A percentile compares a stretch with the other conserved stretches of the same genome.
These are phyloP conservation scores for Cryphonectria carpinicola DNA, from an alignment of 2,329 filamentous ascomycete genomes.

Conservation along the genomic window DNA sequence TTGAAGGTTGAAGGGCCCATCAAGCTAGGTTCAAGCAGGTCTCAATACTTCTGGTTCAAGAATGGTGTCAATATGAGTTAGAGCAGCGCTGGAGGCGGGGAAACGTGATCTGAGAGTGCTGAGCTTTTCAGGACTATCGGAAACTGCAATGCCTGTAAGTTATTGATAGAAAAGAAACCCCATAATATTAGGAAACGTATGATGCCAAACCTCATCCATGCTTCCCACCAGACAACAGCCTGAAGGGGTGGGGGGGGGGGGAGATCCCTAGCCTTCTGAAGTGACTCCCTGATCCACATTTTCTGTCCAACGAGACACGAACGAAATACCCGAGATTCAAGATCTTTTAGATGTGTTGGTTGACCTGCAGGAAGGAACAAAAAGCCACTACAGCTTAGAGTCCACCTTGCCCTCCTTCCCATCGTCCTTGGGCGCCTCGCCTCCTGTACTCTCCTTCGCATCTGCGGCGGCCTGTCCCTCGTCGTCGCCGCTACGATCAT, in stretches of 20 bases:
- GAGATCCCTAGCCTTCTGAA: background rate
- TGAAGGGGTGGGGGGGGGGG: too few species aligned
- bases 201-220: background rate
- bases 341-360: background rate
- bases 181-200: background rate
- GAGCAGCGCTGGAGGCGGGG: too few species aligned
- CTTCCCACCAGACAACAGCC: background rate
- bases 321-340: background rate
- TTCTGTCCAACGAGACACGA: background rate
- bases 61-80: too few species aligned
- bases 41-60: too few species aligned
- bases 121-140: background rate
- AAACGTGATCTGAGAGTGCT: too few species aligned
- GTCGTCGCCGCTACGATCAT: constrained; percentile 18
- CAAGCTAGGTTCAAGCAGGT: background rate
- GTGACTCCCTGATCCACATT: background rate
- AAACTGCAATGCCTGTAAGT: background rate
- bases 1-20: background rate
- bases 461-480: constrained; percentile 26
- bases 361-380: background rate
- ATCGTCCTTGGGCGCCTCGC: constrained; percentile 14
- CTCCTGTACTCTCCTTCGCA: background rate
- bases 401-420: constrained; percentile 18
- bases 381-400: constrained; percentile 41
- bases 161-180: background rate